Evolutionary conservation across 2,329 filamentous ascomycete species (phyloP).

Genomic region (Mariannaea sp.): DNA sequence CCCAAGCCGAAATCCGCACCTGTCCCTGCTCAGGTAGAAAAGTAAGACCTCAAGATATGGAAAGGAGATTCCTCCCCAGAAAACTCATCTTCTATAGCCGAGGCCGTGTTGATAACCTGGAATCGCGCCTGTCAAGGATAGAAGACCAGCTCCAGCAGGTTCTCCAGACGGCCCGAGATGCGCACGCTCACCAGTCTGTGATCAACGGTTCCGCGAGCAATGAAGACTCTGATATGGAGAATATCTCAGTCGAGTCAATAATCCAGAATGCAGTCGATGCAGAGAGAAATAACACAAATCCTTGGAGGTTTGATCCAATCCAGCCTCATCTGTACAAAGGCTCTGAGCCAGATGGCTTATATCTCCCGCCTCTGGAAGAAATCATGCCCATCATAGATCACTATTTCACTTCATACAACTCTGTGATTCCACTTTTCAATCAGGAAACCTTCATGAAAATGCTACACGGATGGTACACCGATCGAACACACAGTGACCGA

Average conservation of each 20-base stretch:
- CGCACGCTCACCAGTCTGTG: neutral
- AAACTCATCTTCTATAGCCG: constrained; percentile 2
- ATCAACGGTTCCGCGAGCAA: neutral
- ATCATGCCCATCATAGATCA: constrained; percentile 43
- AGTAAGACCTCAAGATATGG: neutral
- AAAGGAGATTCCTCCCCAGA: no score
- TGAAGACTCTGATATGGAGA: neutral
- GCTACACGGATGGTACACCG: constrained; percentile 43
- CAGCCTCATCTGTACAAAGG: constrained; percentile 28
- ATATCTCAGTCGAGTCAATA: neutral
- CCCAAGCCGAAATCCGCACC: constrained; percentile 22
- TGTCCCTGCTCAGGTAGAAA: neutral
- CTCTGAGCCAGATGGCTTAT: constrained; percentile 22
- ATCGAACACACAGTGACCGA: constrained; percentile 25
- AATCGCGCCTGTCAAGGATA: constrained; percentile 39
- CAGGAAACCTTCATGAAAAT: constrained; percentile 44
- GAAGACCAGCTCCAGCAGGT: constrained; percentile 42
- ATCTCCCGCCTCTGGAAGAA: constrained; percentile 43
- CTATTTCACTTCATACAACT: constrained; percentile 46
- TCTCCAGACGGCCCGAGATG: constrained; percentile 32
- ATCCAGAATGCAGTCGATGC: neutral
- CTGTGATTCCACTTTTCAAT: constrained; percentile 45
- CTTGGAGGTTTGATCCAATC: constrained; percentile 33
- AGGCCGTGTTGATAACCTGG: constrained; percentile 18
- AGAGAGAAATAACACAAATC: neutral